Conservation (phyloP, 805 yeast species). For the Saccharomycopsis olivae region DNA sequence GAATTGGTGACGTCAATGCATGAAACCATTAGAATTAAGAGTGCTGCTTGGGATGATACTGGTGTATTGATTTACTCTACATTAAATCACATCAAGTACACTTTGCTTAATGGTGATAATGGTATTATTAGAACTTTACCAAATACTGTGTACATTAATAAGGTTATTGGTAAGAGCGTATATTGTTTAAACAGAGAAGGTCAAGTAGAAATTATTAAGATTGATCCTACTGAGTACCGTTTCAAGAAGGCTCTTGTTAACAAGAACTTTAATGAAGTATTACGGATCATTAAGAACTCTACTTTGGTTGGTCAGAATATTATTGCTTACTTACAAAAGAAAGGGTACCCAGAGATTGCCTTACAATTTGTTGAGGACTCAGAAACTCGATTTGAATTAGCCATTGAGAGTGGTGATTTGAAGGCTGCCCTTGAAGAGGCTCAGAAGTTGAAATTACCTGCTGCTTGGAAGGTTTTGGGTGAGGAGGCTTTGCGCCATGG, state of each 20-base stretch:
- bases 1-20: constrained; percentile 77
- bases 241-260: constrained; percentile 88
- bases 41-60: constrained; percentile 95
- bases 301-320: constrained; percentile 95
- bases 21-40: constrained; percentile 92
- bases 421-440: constrained; percentile 86
- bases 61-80: constrained; percentile 91
- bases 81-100: constrained; percentile 89
- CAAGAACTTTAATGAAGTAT: constrained; percentile 84
- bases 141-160: constrained; percentile 73
- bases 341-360: constrained; percentile 96
- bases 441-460: constrained; percentile 51
- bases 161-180: constrained; percentile 58
- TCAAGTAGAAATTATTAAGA: constrained; percentile 61
- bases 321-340: constrained; percentile 85
- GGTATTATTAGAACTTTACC: constrained; percentile 92
- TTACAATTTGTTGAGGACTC: constrained; percentile 94
- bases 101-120: constrained; percentile 84
- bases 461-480: constrained; percentile 74
- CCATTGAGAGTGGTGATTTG: constrained; percentile 87
- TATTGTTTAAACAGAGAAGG: constrained; percentile 82
- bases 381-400: constrained; percentile 90
- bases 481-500: constrained; percentile 87
- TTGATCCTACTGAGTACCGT: constrained; percentile 95
- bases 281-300: constrained; percentile 77